Conservation (phyloP, 2,329 filamentous ascomycete genomes). For the Alternaria tenuissima region DNA sequence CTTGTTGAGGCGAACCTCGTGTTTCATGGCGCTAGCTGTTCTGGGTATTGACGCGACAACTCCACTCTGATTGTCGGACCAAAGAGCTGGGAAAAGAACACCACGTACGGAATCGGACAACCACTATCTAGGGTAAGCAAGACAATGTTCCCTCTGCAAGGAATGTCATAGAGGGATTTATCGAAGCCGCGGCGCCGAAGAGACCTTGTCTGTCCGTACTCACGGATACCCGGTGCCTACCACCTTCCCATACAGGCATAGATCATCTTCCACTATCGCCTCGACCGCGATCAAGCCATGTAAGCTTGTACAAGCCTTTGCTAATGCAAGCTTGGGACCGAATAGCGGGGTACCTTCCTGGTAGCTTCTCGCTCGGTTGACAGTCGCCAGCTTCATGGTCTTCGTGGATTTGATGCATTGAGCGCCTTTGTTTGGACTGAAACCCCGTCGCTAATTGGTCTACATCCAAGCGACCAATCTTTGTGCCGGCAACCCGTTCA, state of each 20-base stretch:
- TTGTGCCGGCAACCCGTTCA: background rate
- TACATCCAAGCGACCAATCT: background rate
- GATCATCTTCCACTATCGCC: slow-evolving; percentile 9
- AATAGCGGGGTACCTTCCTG: slow-evolving; percentile 6
- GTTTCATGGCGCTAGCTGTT: background rate
- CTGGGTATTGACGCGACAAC: no score
- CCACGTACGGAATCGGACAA: background rate
- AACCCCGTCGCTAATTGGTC: background rate
- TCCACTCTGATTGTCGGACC: background rate
- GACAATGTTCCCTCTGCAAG: background rate
- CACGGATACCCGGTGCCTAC: background rate
- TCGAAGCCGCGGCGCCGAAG: slow-evolving; percentile 24
- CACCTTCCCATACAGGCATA: slow-evolving; percentile 32
- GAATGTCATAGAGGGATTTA: slow-evolving; percentile 12
- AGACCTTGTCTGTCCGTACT: background rate
- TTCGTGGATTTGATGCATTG: background rate
- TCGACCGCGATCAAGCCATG: slow-evolving; percentile 25
- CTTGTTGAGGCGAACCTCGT: background rate
- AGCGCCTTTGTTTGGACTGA: background rate
- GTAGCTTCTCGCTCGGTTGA: background rate
- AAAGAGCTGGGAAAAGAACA: no score
- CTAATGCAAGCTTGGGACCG: slow-evolving; percentile 11
- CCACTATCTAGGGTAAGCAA: background rate
- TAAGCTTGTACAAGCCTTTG: slow-evolving; percentile 25
- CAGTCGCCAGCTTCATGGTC: background rate